These are phyloP conservation scores for Globisporangium spinosum DNA, from an alignment of 352 stramenopile species.

Conservation along the genomic window DNA sequence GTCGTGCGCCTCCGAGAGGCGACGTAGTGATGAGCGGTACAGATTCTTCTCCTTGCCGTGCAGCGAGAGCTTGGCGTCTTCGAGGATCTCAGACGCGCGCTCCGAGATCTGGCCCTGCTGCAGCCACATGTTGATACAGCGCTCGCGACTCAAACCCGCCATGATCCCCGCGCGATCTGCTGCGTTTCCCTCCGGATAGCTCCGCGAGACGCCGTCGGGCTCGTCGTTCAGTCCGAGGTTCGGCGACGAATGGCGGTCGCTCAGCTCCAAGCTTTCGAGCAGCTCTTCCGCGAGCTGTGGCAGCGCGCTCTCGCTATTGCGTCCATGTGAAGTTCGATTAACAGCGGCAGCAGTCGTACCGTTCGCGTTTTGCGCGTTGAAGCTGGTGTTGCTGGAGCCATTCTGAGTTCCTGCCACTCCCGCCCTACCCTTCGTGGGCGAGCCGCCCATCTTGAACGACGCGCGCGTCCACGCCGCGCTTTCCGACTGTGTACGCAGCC, in stretches of 20 bases:
- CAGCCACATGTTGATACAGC: conserved; percentile 79
- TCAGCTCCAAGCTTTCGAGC: conserved; percentile 46
- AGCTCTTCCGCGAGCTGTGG: conserved; percentile 43
- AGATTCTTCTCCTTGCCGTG: conserved; percentile 84
- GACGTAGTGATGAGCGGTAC: conserved; percentile 52
- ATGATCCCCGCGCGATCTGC: conserved; percentile 10
- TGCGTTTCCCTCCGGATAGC: conserved; percentile 14
- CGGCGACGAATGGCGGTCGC: conserved; percentile 20
- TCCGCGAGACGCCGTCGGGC: conserved; percentile 15
- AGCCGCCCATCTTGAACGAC: conserved; percentile 55
- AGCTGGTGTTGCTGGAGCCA: neutral
- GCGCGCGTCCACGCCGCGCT: conserved; percentile 68
- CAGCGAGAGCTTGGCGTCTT: conserved; percentile 72
- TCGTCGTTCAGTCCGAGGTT: conserved; percentile 13
- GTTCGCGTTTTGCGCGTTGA: neutral
- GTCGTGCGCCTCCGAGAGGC: conserved; percentile 67
- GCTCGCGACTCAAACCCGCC: conserved; percentile 38
- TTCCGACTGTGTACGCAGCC: conserved; percentile 73
- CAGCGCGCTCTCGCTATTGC: conserved; percentile 53
- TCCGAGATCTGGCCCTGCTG: conserved; percentile 80
- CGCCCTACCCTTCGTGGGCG: conserved; percentile 15
- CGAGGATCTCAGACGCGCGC: conserved; percentile 75
- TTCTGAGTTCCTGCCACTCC: neutral
- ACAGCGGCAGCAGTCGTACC: neutral
- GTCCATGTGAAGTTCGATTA: conserved; percentile 12